A percentile compares a stretch with the other conserved stretches of the same genome.
Evolutionary conservation across 2,329 filamentous ascomycete species (phyloP).

Genomic region (Fusarium xyrophilum): DNA sequence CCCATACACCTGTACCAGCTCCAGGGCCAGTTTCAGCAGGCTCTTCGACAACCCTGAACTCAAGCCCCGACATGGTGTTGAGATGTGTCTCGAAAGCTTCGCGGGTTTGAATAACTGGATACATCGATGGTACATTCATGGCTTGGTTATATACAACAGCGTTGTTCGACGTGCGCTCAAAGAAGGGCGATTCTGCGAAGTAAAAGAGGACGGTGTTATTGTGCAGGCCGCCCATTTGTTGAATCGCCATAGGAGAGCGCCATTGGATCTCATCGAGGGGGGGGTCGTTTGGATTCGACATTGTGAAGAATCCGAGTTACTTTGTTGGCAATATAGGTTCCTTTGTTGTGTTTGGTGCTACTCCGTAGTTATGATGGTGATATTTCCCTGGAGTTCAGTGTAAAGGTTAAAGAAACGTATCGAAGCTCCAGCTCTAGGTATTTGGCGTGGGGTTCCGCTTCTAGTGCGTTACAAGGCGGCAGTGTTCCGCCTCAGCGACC

Average conservation of each 20-base stretch:
- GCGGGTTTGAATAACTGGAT: conserved; percentile 63
- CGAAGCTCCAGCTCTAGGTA: conserved; percentile 21
- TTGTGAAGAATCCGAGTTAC: conserved; percentile 34
- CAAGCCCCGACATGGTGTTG: conserved; percentile 69
- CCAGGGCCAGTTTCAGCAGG: conserved; percentile 68
- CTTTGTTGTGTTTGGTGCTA: neutral
- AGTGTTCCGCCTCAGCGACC: conserved; percentile 20
- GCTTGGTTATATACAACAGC: conserved; percentile 68
- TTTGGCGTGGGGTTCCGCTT: conserved; percentile 29
- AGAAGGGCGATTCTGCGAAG: conserved; percentile 72
- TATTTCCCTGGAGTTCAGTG: conserved; percentile 10
- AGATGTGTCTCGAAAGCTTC: conserved; percentile 69
- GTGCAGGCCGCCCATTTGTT: conserved; percentile 65
- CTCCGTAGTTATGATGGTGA: neutral
- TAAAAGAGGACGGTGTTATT: conserved; percentile 71
- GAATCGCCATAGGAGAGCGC: conserved; percentile 59
- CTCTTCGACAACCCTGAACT: conserved; percentile 71
- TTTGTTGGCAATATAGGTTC: neutral
- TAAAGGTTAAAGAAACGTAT: neutral
- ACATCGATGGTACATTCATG: conserved; percentile 66
- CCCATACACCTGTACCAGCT: conserved; percentile 73
- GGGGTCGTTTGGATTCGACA: conserved; percentile 57
- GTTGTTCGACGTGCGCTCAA: conserved; percentile 72
- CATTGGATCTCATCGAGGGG: conserved; percentile 73
- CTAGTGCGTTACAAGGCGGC: conserved; percentile 20